Evolutionary conservation across 208 protist species (phyloP).

Genomic region (Angomonas deanei): DNA sequence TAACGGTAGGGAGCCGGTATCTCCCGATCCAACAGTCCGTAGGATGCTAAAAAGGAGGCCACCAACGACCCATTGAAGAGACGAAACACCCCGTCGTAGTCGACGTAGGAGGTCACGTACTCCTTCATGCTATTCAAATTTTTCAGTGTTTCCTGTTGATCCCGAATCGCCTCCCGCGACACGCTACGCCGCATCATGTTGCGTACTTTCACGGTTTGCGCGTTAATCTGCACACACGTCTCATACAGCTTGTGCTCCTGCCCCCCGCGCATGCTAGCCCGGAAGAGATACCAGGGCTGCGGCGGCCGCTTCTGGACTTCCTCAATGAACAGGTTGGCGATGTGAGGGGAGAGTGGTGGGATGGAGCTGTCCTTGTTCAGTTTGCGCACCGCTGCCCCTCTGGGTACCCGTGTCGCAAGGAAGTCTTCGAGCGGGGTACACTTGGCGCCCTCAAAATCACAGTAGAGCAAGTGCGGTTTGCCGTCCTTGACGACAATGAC

Average conservation of each 20-base stretch:
- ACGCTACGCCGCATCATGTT: conserved; percentile 39
- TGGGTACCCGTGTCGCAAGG: conserved; percentile 40
- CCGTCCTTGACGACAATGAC: conserved; percentile 54
- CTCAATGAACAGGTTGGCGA: conserved; percentile 40
- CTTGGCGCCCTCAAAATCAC: conserved; percentile 59
- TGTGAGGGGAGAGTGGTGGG: conserved; percentile 18
- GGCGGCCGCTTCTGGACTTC: conserved; percentile 57
- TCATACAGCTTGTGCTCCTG: conserved; percentile 78
- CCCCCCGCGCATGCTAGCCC: conserved; percentile 50
- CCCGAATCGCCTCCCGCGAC: conserved; percentile 44
- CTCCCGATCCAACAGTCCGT: conserved; percentile 63
- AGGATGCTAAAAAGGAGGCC: conserved; percentile 70
- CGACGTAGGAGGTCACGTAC: conserved; percentile 42
- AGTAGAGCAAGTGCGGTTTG: conserved; percentile 59
- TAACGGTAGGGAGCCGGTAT: conserved; percentile 70
- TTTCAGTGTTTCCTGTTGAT: conserved; percentile 43
- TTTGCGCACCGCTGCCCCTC: conserved; percentile 64
- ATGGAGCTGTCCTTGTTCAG: conserved; percentile 31
- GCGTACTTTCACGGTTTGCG: conserved; percentile 52
- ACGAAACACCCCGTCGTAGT: conserved; percentile 27
- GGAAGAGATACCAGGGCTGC: conserved; percentile 83
- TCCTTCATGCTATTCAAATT: conserved; percentile 75
- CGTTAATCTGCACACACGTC: conserved; percentile 57
- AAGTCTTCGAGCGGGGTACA: conserved; percentile 63
- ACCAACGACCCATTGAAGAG: conserved; percentile 85